phyloP scores from a whole-genome alignment of 352 stramenopile genomes.

The Phytophthora agathidicida region DNA sequence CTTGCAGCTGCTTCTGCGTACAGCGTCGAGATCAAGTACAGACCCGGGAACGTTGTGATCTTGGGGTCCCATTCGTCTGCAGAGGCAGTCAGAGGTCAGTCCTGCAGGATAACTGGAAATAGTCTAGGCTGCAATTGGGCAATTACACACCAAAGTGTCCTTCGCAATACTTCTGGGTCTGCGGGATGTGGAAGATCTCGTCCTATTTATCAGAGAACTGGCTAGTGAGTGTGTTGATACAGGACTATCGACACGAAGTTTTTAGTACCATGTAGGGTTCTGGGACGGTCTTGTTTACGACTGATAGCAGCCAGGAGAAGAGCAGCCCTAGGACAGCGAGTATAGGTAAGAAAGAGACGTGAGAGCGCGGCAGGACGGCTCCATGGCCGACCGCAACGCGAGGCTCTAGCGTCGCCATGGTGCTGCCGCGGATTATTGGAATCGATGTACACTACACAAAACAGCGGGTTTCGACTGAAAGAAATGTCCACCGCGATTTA shows the following conservation, averaged over 20 bases:
- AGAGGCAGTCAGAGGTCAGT: conserved; percentile 1
- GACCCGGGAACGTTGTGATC: conserved; percentile 92
- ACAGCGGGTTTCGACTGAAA: too few species aligned
- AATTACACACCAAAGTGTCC: conserved; percentile 59
- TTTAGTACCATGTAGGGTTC: conserved; percentile 70
- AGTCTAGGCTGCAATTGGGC: not conserved
- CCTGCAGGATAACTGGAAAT: not conserved
- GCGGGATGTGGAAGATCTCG: conserved; percentile 85
- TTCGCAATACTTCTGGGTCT: conserved; percentile 84
- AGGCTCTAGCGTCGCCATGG: not conserved
- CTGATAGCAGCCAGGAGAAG: conserved; percentile 35
- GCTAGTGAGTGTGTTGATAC: not conserved
- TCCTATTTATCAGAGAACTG: conserved; percentile 46
- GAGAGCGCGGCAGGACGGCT: not conserved
- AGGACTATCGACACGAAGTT: not conserved
- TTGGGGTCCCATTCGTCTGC: conserved; percentile 90
- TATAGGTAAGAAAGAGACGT: conserved; percentile 5
- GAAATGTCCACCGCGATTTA: too few species aligned
- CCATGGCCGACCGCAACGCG: not conserved
- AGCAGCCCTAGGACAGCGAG: conserved; percentile 19
- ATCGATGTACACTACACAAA: too few species aligned
- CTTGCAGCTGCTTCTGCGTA: conserved; percentile 35
- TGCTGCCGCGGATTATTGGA: not conserved
- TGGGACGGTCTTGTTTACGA: conserved; percentile 45
- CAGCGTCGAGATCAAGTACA: conserved; percentile 76